phyloP scores from a whole-genome alignment of 129 eudicot species.

The Centrapalus pauciflorus region DNA sequence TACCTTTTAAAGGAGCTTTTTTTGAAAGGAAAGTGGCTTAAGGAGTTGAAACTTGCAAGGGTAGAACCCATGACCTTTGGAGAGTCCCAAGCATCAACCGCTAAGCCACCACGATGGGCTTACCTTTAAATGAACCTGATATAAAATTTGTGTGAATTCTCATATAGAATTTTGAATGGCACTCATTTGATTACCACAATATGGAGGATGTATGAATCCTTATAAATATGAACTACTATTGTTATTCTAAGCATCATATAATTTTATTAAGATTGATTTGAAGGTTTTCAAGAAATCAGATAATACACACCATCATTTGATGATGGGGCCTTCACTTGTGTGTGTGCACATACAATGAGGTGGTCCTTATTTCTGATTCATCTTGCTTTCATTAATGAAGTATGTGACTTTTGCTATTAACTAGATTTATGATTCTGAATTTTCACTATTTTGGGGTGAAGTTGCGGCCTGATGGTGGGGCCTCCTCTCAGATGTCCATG shows the following conservation, averaged over 20 bases:
- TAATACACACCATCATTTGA: not conserved
- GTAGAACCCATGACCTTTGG: too few species aligned
- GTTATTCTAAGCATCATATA: too few species aligned
- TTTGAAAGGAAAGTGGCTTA: too few species aligned
- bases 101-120: too few species aligned
- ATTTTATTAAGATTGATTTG: too few species aligned
- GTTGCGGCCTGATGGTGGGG: constrained; percentile 52
- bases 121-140: too few species aligned
- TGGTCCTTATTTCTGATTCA: not conserved
- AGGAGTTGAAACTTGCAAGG: too few species aligned
- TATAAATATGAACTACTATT: too few species aligned
- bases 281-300: too few species aligned
- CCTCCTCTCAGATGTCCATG: constrained; percentile 51
- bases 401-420: not conserved
- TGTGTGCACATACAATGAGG: not conserved
- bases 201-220: not conserved
- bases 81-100: too few species aligned
- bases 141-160: not conserved
- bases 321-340: too few species aligned
- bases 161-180: not conserved
- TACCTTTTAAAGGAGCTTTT: too few species aligned
- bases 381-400: constrained; percentile 8
- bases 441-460: constrained; percentile 21
- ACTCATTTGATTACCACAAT: not conserved
- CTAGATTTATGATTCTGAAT: constrained; percentile 13